Evolutionary conservation across 1,139 yeast genomes (phyloP), one percentile per base, ranked within the genome.

Genomic region (Saccharomyces hybrid): DNA sequence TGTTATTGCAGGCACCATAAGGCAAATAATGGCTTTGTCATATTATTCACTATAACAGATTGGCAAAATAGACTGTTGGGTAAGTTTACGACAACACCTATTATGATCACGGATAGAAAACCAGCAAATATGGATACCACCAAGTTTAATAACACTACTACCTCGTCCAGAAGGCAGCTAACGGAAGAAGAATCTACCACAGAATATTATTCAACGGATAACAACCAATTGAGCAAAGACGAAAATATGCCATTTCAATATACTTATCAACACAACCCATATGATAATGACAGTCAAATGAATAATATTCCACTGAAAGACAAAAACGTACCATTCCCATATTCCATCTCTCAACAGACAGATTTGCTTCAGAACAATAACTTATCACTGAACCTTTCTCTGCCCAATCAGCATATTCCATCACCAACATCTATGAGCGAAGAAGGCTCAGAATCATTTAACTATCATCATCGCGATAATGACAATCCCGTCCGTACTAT

Each of bases 1-100:
- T 93, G 99, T 70, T 93, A 93, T 70, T 91, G 97, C 72, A 83
- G 98, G 62, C 99, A 93, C 70, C 98, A 93, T 71, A 82, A 83
- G 61, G 96, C 91, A 58, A 75, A 83, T 29, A 80, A 80, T 52
- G 98, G 98, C 1, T 93, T 90, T 73, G 73, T 73, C 62, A 75
- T 91, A 44, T 74, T 90, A 48, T 83, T 90, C 62, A 83, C 89
- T 3, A 69, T 90, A 48, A 83, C 82, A 58, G 82, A 91, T 68
- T 67, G 75, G 54, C 67, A 73, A 9, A 86, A 84, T 46, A 74
- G 76, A 28, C 77, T 89, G 5, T 78, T 91, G 26, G 97, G 93
- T 11, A 85, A 84, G 64, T 82, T 83, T 44, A 70, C 86, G 7
- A 80, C 96, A 0, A 75, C 84, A 6, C 82, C 90, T 1, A 88